Conservation (phyloP, 805 yeast genomes). For the Priceomyces carsonii region DNA sequence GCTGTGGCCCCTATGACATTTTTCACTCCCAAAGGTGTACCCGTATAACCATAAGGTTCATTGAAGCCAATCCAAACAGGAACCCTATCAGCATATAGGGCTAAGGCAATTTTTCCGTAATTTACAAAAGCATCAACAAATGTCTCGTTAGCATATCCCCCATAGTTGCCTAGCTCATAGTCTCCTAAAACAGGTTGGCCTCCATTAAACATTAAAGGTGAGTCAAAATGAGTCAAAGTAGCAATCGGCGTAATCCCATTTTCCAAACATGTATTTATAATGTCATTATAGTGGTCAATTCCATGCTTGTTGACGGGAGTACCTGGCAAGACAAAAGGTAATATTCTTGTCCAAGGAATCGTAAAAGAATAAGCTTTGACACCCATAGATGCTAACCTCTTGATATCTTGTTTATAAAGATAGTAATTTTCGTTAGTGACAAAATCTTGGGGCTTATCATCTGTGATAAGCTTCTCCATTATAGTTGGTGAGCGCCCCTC, state of each 20-base stretch:
- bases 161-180: too few species aligned
- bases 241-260: conserved; percentile 26
- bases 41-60: conserved; percentile 25
- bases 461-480: conserved; percentile 21
- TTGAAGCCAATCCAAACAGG: conserved; percentile 31
- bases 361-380: conserved; percentile 30
- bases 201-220: conserved; percentile 19
- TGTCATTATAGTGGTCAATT: conserved; percentile 23
- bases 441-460: conserved; percentile 17
- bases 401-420: conserved; percentile 32
- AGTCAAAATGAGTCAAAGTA: conserved; percentile 35
- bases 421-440: conserved; percentile 31
- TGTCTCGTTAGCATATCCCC: conserved; percentile 22
- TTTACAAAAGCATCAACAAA: conserved; percentile 31
- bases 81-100: conserved; percentile 30
- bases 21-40: conserved; percentile 22
- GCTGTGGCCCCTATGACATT: conserved; percentile 25
- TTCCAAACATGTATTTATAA: conserved; percentile 18
- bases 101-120: conserved; percentile 29
- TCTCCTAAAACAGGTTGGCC: conserved; percentile 18
- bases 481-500: conserved; percentile 33
- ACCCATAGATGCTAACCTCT: conserved; percentile 31
- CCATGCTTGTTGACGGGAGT: conserved; percentile 29
- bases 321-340: conserved; percentile 30
- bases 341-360: conserved; percentile 35